These are phyloP conservation scores for Peronospora belbahrii DNA, from an alignment of 352 stramenopile species.

Conservation along the genomic window DNA sequence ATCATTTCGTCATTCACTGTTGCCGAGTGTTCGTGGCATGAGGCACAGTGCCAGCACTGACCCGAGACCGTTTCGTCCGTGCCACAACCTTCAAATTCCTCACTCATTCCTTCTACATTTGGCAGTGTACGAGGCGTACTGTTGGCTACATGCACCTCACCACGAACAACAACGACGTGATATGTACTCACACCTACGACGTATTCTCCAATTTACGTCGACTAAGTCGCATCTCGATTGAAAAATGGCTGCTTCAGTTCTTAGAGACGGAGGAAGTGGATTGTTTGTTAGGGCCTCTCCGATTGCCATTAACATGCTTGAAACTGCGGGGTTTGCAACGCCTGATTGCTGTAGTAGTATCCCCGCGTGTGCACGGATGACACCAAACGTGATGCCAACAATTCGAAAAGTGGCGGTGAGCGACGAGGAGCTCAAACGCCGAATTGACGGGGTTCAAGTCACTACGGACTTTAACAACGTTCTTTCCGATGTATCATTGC, in stretches of 20 bases:
- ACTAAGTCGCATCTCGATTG: not conserved
- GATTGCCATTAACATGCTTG: slow-evolving; percentile 17
- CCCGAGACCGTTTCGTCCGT: slow-evolving; percentile 14
- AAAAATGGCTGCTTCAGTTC: slow-evolving; percentile 11
- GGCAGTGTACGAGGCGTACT: slow-evolving; percentile 1
- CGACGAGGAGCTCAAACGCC: slow-evolving; percentile 26
- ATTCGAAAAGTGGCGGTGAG: slow-evolving; percentile 20
- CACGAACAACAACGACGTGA: slow-evolving; percentile 8
- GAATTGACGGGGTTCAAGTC: slow-evolving; percentile 14
- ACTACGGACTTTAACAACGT: slow-evolving; percentile 23
- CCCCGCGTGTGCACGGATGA: slow-evolving; percentile 4
- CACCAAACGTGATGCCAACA: not conserved
- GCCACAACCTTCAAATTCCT: slow-evolving; percentile 18
- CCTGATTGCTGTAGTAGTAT: slow-evolving; percentile 10
- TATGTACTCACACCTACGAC: not conserved
- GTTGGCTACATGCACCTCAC: not conserved
- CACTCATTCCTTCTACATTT: slow-evolving; percentile 18
- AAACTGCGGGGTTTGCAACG: slow-evolving; percentile 18
- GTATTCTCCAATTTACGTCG: slow-evolving; percentile 21
- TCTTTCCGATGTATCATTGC: slow-evolving; percentile 21
- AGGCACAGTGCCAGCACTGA: slow-evolving; percentile 6
- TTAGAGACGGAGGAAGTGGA: not conserved
- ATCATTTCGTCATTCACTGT: not conserved
- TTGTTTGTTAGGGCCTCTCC: slow-evolving; percentile 13
- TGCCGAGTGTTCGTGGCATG: not conserved